Base-by-base conservation (phyloP, 2,329 filamentous ascomycete genomes). In the Penicillium palitans region DNA sequence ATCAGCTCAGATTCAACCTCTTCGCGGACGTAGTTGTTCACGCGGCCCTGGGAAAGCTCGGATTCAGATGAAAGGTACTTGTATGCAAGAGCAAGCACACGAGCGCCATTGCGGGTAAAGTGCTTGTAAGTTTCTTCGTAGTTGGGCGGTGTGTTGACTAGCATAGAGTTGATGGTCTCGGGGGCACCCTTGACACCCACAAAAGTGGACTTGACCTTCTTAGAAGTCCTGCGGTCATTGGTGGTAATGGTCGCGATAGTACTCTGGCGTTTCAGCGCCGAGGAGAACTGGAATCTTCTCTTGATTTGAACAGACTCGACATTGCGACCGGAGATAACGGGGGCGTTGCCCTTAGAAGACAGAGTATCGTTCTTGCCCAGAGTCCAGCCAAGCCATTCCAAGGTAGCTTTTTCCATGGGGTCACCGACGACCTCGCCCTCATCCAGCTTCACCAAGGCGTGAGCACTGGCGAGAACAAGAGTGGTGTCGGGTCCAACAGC, bases 71-170 rank as follows among this genome's bases (percentile, higher is more conserved):
- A 89, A 15, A 99, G 83, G 72, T 93, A 92, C 80, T 97, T 97
- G 81, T 96, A 98, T 39, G 90, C 95, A 42, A 99, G 84, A 48
- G 93, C 91, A 39, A 99, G 84, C 15, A 99, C 95, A 80, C 95
- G 90, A 44, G 92, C 96, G 67, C 95, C 95, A 68, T 96, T 96
- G 63, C 95, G 87, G 55, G 93, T 98, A 71, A 98, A 99, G 79
- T 96, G 91, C 77, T 98, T 99, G 84, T 87, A 99, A 0, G 95
- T 99, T 78, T 98, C 95, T 74, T 99, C 95, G 70, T 99, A 99
- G 72, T 96, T 87, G 1, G 86, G 82, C 8, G 95, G 95, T 10
- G 91, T 85, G 35, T 88, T 83, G 37, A 91, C 83, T 61, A 99
- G 83, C 90, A 97, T 97, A 72, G 90, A 93, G 76, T 91, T 87